Evolutionary conservation across 257 asterid genomes (phyloP), one percentile per base, ranked within the genome.

Genomic region (Handroanthus guayacan): DNA sequence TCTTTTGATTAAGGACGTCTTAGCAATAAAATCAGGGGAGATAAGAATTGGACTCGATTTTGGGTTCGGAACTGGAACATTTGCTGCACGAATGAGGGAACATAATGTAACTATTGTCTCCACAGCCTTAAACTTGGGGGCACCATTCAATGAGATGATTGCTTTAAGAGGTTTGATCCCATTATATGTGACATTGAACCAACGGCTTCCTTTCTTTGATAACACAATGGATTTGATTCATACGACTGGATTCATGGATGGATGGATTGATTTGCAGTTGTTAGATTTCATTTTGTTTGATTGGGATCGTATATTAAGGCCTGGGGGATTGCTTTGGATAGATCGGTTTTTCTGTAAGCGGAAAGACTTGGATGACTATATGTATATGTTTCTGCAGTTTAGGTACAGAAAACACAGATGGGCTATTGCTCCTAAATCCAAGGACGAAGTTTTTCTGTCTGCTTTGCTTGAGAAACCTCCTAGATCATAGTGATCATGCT

Each of bases 171-270:
- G 98, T 3, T 61, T 94, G 70, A 61, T 94, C 56, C 98, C 98
- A 10, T 34, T 94, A 4, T 92, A 92, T 36, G 67, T 82, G 72
- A 92, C 97, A 4, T 31, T 92, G 84, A 94, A 94, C 50, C 97
- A 94, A 69, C 87, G 98, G 83, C 86, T 94, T 2, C 98, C 97
- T 0, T 92, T 94, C 52, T 94, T 94, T 1, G 98, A 94, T 16
- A 94, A 94, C 91, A 92, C 97, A 3, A 76, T 92, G 97, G 97
- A 94, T 71, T 43, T 92, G 85, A 92, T 94, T 43, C 98, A 94
- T 87, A 86, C 97, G 2, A 60, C 84, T 10, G 96, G 98, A 20
- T 86, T 94, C 70, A 82, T 94, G 97, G 98, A 94, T 34, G 98
- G 97, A n/a, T 88, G 95, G 97, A 90, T 90, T 8, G 97, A 94